Percentiles rank a stretch among this genome's conserved stretches.
These are phyloP conservation scores for Cercospora nicotianae DNA, from an alignment of 2,329 filamentous ascomycete species.

Conservation along the genomic window DNA sequence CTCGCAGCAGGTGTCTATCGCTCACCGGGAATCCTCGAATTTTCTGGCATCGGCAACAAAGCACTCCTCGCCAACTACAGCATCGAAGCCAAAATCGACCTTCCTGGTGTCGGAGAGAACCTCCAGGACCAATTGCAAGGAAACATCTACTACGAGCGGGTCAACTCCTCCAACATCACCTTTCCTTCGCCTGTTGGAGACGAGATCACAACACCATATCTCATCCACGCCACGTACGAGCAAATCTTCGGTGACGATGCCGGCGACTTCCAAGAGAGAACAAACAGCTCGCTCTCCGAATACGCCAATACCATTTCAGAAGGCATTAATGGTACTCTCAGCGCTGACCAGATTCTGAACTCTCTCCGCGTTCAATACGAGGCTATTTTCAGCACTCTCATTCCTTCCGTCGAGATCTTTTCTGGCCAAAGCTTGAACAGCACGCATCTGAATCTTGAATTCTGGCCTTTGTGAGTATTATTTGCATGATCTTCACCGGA, in stretches of 20 bases:
- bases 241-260: slow-evolving; percentile 21
- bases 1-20: slow-evolving; percentile 53
- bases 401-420: slow-evolving; percentile 17
- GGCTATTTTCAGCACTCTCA: slow-evolving; percentile 18
- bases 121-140: slow-evolving; percentile 34
- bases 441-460: slow-evolving; percentile 21
- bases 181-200: slow-evolving; percentile 13
- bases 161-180: slow-evolving; percentile 10
- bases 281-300: slow-evolving; percentile 9
- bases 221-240: slow-evolving; percentile 18
- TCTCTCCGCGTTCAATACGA: slow-evolving; percentile 19
- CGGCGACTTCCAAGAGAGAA: slow-evolving; percentile 1
- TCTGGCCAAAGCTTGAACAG: slow-evolving; percentile 11
- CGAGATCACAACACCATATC: slow-evolving; percentile 18
- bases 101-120: slow-evolving; percentile 39
- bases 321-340: slow-evolving; percentile 15
- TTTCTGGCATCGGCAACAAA: slow-evolving; percentile 59
- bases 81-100: slow-evolving; percentile 24
- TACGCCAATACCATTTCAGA: slow-evolving; percentile 13
- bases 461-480: slow-evolving; percentile 19
- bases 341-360: slow-evolving; percentile 17
- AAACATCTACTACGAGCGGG: slow-evolving; percentile 13
- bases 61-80: slow-evolving; percentile 46
- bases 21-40: slow-evolving; percentile 58
- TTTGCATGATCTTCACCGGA: background rate